A percentile compares a stretch with the other conserved stretches of the same genome.
These are phyloP conservation scores for Lepiota venenata DNA, from an alignment of 768 basidiomycete species.

Conservation along the genomic window DNA sequence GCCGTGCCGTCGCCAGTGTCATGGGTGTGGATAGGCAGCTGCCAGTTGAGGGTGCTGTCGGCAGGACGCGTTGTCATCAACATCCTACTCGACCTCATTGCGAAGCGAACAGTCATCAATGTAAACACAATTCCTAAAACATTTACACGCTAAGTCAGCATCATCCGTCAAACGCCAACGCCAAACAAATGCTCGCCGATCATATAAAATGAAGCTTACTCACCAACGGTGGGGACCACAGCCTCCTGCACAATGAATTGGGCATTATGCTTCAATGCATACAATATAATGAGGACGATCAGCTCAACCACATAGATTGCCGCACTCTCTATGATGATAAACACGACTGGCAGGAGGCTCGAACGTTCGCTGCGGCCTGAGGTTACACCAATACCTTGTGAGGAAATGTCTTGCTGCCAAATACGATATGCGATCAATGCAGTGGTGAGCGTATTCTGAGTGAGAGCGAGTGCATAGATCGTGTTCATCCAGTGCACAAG, in stretches of 20 bases:
- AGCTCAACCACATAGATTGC: slow-evolving; percentile 14
- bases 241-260: slow-evolving; percentile 12
- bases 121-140: slow-evolving; percentile 9
- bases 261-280: slow-evolving; percentile 10
- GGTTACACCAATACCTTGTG: slow-evolving; percentile 6
- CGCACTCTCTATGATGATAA: slow-evolving; percentile 16
- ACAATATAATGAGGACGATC: slow-evolving; percentile 15
- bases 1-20: too few relatives aligned
- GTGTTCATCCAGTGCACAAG: slow-evolving; percentile 9
- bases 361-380: background rate
- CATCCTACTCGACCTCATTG: background rate
- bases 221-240: slow-evolving; percentile 6
- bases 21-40: background rate
- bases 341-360: slow-evolving; percentile 14
- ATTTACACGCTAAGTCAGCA: too few relatives aligned
- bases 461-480: slow-evolving; percentile 7
- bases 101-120: slow-evolving; percentile 3
- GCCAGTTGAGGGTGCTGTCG: background rate
- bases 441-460: slow-evolving; percentile 10
- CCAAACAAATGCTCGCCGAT: too few relatives aligned
- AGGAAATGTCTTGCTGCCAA: slow-evolving; percentile 4
- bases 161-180: too few relatives aligned
- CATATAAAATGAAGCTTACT: background rate
- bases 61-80: slow-evolving; percentile 1
- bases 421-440: slow-evolving; percentile 12